Evolutionary conservation across 306 rosid species (phyloP).

Genomic region (Glycine tomentella): DNA sequence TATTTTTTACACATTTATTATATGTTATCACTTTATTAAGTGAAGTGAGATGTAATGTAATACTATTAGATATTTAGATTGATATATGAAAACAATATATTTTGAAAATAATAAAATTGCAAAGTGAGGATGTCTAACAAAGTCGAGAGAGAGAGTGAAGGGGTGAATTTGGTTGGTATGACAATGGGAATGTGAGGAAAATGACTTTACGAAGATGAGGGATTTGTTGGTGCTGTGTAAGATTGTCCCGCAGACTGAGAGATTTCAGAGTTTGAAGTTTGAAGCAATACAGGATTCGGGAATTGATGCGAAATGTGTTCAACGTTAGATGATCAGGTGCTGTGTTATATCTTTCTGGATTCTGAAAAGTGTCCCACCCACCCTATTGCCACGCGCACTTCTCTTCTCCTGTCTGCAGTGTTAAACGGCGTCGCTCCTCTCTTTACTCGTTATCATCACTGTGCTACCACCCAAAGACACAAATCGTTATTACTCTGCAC

Average conservation of each 20-base stretch:
- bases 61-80: too few relatives aligned
- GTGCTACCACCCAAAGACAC: too few relatives aligned
- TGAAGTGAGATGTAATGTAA: not conserved
- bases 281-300: not conserved
- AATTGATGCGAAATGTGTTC: not conserved
- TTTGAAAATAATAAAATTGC: not conserved
- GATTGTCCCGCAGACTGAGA: constrained; percentile 29
- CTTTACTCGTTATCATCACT: not conserved
- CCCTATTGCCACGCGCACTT: not conserved
- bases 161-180: not conserved
- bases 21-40: not conserved
- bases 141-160: not conserved
- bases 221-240: not conserved
- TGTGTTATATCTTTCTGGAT: constrained; percentile 10
- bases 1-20: too few relatives aligned
- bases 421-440: not conserved
- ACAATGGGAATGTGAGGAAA: not conserved
- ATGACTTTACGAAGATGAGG: not conserved
- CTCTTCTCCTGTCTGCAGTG: not conserved
- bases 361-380: constrained; percentile 20
- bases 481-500: not conserved
- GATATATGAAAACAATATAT: not conserved
- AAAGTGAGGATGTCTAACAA: not conserved
- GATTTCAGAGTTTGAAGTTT: not conserved
- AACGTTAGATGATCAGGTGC: constrained; percentile 14